These are phyloP conservation scores for Dactylellina leptospora DNA, from an alignment of 2,329 filamentous ascomycete species.

Conservation along the genomic window DNA sequence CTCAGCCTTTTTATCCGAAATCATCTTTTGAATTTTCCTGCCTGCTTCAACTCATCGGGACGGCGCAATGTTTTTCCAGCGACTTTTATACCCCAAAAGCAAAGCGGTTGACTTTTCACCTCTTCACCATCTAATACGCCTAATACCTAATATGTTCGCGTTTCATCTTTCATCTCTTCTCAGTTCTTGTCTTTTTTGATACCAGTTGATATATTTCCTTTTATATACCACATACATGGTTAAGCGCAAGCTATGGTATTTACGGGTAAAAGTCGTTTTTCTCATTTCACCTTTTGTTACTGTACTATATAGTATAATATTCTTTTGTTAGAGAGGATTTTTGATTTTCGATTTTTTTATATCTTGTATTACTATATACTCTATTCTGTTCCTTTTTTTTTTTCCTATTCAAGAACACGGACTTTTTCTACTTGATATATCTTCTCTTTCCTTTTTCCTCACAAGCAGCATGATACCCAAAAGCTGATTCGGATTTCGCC, in stretches of 20 bases:
- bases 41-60: slow-evolving; percentile 50
- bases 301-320: slow-evolving; percentile 29
- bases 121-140: slow-evolving; percentile 20
- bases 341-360: slow-evolving; percentile 16
- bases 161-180: slow-evolving; percentile 18
- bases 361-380: slow-evolving; percentile 19
- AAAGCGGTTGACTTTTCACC: slow-evolving; percentile 23
- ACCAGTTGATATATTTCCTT: slow-evolving; percentile 10
- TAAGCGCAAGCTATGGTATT: slow-evolving; percentile 50
- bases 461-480: slow-evolving; percentile 53
- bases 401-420: neutral
- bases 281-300: slow-evolving; percentile 27
- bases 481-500: slow-evolving; percentile 49
- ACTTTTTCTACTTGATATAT: slow-evolving; percentile 10
- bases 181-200: slow-evolving; percentile 3
- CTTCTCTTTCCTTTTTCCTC: slow-evolving; percentile 7
- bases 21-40: slow-evolving; percentile 34
- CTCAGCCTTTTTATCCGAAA: slow-evolving; percentile 52
- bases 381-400: slow-evolving; percentile 5
- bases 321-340: slow-evolving; percentile 23
- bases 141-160: slow-evolving; percentile 45
- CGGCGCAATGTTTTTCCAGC: slow-evolving; percentile 53
- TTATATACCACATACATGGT: slow-evolving; percentile 43
- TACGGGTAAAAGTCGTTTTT: slow-evolving; percentile 45
- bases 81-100: slow-evolving; percentile 53